These are phyloP conservation scores for Actinidia polygama DNA, from an alignment of 179 eudicot species.

Conservation along the genomic window DNA sequence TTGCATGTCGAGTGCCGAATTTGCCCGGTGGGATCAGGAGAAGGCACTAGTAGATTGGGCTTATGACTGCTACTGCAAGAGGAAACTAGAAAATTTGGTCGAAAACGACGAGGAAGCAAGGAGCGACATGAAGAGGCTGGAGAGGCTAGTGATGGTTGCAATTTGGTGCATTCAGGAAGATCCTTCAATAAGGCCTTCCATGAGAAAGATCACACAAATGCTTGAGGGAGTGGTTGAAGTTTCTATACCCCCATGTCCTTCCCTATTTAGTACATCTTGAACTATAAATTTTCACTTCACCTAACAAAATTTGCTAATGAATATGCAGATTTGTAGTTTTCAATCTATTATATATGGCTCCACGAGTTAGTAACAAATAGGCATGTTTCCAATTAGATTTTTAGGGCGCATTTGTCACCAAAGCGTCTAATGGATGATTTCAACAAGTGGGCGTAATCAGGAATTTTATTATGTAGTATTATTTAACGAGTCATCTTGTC, in stretches of 20 bases:
- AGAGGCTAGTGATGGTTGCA: constrained; percentile 14
- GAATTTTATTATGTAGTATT: too few species aligned
- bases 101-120: constrained; percentile 10
- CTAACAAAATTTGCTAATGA: too few species aligned
- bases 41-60: background rate
- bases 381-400: too few species aligned
- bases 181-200: constrained; percentile 14
- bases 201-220: constrained; percentile 8
- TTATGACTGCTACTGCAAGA: background rate
- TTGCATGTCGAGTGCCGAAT: constrained; percentile 2
- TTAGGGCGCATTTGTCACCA: too few species aligned
- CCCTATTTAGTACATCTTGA: background rate
- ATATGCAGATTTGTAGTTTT: too few species aligned
- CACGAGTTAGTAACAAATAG: too few species aligned
- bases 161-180: constrained; percentile 20
- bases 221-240: constrained; percentile 10
- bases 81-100: background rate
- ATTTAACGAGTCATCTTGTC: too few species aligned
- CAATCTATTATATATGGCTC: too few species aligned
- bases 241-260: constrained; percentile 13
- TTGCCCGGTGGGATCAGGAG: background rate
- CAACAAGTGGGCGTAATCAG: too few species aligned
- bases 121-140: background rate
- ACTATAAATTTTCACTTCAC: too few species aligned
- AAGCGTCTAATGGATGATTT: too few species aligned